Evolutionary conservation across 257 asterid species (phyloP).

Genomic region (Solanum chiquidenum): DNA sequence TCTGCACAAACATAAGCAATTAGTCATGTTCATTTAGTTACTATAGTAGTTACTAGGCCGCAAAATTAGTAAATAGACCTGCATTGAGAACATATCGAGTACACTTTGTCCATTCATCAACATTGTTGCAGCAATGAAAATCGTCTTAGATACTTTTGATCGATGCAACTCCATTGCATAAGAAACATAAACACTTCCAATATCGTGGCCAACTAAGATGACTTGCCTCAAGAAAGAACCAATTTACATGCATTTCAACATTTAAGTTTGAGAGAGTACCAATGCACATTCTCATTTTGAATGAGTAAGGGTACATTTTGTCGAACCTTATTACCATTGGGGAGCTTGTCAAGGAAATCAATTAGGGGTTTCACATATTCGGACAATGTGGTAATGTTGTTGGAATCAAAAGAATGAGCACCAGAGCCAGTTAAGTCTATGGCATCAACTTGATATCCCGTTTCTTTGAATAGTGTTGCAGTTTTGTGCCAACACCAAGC

Average conservation of each 20-base stretch:
- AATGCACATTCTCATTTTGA: background rate
- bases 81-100: constrained; percentile 32
- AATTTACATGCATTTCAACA: background rate
- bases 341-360: constrained; percentile 31
- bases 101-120: constrained; percentile 26
- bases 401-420: constrained; percentile 30
- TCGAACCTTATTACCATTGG: constrained; percentile 17
- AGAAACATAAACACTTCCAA: constrained; percentile 46
- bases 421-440: constrained; percentile 47
- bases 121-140: constrained; percentile 51
- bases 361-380: constrained; percentile 38
- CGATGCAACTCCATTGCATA: constrained; percentile 44
- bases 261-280: background rate
- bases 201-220: constrained; percentile 48
- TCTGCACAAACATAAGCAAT: constrained; percentile 6
- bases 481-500: constrained; percentile 60
- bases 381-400: constrained; percentile 21
- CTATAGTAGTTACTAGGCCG: background rate
- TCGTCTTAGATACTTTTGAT: constrained; percentile 27
- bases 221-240: constrained; percentile 14
- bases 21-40: background rate
- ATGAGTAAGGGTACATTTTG: background rate
- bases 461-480: constrained; percentile 40
- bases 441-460: constrained; percentile 29
- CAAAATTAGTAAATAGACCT: constrained; percentile 10